Evolutionary conservation across 1,139 yeast genomes (phyloP).

Genomic region (Tardiomyces blankii): DNA sequence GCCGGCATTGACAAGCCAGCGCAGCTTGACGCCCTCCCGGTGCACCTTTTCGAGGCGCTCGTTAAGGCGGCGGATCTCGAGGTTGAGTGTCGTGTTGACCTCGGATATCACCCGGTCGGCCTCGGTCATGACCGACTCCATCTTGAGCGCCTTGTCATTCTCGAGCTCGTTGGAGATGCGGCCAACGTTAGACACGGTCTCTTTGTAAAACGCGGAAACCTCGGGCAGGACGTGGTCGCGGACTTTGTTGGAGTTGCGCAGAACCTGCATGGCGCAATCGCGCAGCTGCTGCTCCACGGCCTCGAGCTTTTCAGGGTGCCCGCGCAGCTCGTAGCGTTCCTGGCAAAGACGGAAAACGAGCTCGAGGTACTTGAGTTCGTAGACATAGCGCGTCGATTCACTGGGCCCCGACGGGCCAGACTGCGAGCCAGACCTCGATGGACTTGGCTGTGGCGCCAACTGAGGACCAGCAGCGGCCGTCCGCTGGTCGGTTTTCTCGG

Average conservation of each 20-base stretch:
- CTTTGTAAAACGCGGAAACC: not conserved
- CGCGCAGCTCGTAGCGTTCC: slow-evolving; percentile 3
- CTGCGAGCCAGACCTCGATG: too few relatives aligned
- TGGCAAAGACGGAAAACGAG: slow-evolving; percentile 14
- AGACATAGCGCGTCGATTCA: slow-evolving; percentile 5
- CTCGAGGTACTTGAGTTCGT: slow-evolving; percentile 15
- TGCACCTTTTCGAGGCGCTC: slow-evolving; percentile 53
- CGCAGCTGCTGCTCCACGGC: not conserved
- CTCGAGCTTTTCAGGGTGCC: not conserved
- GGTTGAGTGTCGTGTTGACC: slow-evolving; percentile 67
- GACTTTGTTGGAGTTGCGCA: not conserved
- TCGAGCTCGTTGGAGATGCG: slow-evolving; percentile 16
- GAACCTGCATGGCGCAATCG: not conserved
- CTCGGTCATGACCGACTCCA: slow-evolving; percentile 55
- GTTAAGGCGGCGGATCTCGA: slow-evolving; percentile 58
- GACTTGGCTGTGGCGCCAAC: too few relatives aligned
- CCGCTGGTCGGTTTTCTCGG: not conserved
- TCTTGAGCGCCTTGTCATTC: slow-evolving; percentile 32
- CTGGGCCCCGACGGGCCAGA: not conserved
- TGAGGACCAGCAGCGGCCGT: too few relatives aligned
- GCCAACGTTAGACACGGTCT: not conserved
- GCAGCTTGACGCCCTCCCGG: slow-evolving; percentile 13
- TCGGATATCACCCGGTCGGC: slow-evolving; percentile 76
- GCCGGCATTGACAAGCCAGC: slow-evolving; percentile 15
- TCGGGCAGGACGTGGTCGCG: not conserved